Conservation (phyloP, 2,329 filamentous ascomycete species). For the Colletotrichum viniferum region DNA sequence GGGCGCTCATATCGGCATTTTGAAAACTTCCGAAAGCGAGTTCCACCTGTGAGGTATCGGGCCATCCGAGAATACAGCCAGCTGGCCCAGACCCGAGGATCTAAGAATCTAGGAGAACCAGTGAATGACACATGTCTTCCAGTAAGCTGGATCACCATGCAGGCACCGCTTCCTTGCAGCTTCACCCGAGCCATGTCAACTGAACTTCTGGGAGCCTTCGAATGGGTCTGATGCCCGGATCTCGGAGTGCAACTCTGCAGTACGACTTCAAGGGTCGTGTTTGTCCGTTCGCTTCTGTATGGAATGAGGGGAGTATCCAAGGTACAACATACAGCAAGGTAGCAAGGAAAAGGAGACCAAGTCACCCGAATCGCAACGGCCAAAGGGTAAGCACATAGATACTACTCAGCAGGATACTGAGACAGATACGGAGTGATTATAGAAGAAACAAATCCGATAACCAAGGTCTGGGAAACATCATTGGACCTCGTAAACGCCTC, state of each 20-base stretch:
- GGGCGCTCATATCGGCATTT: background rate
- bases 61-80: background rate
- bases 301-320: background rate
- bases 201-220: background rate
- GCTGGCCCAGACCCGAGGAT: background rate
- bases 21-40: background rate
- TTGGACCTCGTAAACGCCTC: background rate
- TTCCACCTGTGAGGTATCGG: background rate
- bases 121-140: background rate
- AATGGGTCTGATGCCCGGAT: background rate
- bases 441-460: background rate
- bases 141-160: background rate
- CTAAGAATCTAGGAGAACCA: background rate
- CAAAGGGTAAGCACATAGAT: background rate
- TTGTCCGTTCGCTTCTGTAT: background rate
- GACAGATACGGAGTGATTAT: background rate
- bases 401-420: background rate
- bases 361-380: background rate
- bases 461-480: background rate
- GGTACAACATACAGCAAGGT: accelerated
- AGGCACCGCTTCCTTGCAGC: background rate
- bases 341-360: background rate
- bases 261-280: background rate
- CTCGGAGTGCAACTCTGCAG: background rate
- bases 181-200: background rate